Evolutionary conservation across 176 grass and related monocot genomes (phyloP), one percentile per base, ranked within the genome.

Genomic region (Eleusine indica): DNA sequence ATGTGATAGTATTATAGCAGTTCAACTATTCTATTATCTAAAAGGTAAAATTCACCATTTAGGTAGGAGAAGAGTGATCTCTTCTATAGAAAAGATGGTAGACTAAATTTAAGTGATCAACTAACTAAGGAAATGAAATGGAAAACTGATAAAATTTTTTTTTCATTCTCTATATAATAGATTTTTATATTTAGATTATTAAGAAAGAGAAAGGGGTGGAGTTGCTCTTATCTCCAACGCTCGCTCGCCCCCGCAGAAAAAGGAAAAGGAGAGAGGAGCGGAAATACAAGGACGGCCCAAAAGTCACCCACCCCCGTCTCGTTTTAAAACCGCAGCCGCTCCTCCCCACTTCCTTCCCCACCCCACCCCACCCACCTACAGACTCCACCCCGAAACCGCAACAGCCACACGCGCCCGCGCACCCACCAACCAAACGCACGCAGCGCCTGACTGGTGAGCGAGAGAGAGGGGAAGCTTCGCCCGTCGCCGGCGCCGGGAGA

Each of bases 271-370:
- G 32, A 35, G 32, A 35, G 22, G 6, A 64, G 81, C 60, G 73
- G 73, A 70, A 47, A 58, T 1, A 29, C 6, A 61, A 68, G 79
- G 21, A 5, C 73, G 41, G 22, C 35, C 25, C 5, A 42, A 81
- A 68, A 51, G 58, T 62, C 51, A 13, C 73, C 65, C 6, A 6
- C 12, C 53, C 32, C 6, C 15, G 5, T 38, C 11, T 62, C 48
- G 48, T 91, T 89, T 88, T 86, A 78, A 79, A 88, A 85, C 79
- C 76, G 80, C 85, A 77, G 76, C 70, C 66, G 64, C 91, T 93
- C 74, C 83, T 80, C 66, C 85, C 29, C 21, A 66, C 44, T 81
- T 48, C 70, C 80, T 40, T 40, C 49, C 5, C 68, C 18, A 0
- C 48, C 12, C 67, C 71, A 13, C 18, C 81, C 35, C 32, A 35